phyloP scores from a whole-genome alignment of 768 basidiomycete genomes.

The Cystobasidium onofrii region DNA sequence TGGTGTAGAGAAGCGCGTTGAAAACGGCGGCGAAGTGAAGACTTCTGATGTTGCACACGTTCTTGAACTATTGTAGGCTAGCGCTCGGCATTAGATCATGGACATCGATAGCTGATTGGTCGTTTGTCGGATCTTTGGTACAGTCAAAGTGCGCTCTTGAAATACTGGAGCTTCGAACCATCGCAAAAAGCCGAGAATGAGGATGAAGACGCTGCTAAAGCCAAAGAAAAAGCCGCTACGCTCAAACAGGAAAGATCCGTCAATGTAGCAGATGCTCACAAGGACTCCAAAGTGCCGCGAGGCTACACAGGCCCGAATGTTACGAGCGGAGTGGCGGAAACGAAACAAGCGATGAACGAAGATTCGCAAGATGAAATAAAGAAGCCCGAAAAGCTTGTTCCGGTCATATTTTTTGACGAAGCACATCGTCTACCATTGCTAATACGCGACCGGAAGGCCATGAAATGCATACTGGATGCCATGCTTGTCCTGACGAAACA shows the following conservation, averaged over 20 bases:
- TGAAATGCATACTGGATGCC: conserved; percentile 76
- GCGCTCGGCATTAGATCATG: background rate
- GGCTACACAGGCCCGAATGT: background rate
- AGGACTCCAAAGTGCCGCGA: background rate
- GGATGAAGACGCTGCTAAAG: background rate
- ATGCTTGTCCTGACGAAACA: conserved; percentile 82
- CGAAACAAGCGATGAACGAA: background rate
- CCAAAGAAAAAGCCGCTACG: background rate
- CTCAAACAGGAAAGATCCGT: background rate
- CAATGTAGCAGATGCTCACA: background rate
- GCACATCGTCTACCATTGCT: conserved; percentile 70
- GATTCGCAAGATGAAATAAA: conserved; percentile 44
- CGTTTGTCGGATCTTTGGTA: background rate
- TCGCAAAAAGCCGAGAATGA: conserved; percentile 2
- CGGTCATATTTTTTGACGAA: conserved; percentile 76
- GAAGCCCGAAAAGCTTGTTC: conserved; percentile 58
- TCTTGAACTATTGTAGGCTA: conserved; percentile 42
- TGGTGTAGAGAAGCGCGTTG: conserved; percentile 58
- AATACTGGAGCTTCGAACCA: conserved; percentile 64
- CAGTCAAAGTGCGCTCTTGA: conserved; percentile 58
- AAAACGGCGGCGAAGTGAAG: conserved; percentile 52
- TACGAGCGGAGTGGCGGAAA: background rate
- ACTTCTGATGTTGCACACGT: conserved; percentile 72
- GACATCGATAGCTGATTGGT: background rate
- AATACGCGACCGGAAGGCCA: conserved; percentile 66